Conservation (phyloP, 441 rosid species). For the Hypseocharis bilobata region DNA sequence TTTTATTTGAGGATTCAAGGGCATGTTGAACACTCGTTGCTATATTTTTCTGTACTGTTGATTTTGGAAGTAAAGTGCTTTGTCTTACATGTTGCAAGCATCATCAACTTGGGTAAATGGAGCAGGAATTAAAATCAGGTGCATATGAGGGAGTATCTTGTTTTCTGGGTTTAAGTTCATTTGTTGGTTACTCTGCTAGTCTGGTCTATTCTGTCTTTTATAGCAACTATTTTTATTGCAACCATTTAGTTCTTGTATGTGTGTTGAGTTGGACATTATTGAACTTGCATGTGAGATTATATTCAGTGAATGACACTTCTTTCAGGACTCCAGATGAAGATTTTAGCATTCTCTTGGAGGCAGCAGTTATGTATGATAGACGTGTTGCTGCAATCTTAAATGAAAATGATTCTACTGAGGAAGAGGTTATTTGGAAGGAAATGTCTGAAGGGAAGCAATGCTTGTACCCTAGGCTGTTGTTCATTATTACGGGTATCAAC, state of each 20-base stretch:
- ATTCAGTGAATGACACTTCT: slow-evolving; percentile 12
- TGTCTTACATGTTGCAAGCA: too few relatives aligned
- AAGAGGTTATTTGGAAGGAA: slow-evolving; percentile 40
- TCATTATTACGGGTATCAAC: slow-evolving; percentile 71
- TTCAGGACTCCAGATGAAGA: slow-evolving; percentile 98
- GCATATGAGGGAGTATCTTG: too few relatives aligned
- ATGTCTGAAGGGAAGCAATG: slow-evolving; percentile 39
- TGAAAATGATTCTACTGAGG: slow-evolving; percentile 48
- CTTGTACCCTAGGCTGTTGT: slow-evolving; percentile 64
- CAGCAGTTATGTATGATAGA: slow-evolving; percentile 91
- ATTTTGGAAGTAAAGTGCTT: too few relatives aligned
- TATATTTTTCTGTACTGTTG: too few relatives aligned
- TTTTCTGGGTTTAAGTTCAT: too few relatives aligned
- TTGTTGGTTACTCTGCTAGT: too few relatives aligned
- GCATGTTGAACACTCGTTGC: too few relatives aligned
- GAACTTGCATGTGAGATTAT: not conserved
- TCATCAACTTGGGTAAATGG: too few relatives aligned
- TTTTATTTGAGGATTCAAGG: too few relatives aligned
- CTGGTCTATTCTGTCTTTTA: too few relatives aligned
- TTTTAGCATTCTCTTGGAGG: slow-evolving; percentile 85
- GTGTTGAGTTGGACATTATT: not conserved
- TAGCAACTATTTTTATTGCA: too few relatives aligned
- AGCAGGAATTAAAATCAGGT: too few relatives aligned
- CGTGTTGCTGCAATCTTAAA: slow-evolving; percentile 74
- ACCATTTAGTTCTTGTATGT: not conserved